Conservation (phyloP, 192 early-diverging fungal species). For the Umbelopsis sp. region DNA sequence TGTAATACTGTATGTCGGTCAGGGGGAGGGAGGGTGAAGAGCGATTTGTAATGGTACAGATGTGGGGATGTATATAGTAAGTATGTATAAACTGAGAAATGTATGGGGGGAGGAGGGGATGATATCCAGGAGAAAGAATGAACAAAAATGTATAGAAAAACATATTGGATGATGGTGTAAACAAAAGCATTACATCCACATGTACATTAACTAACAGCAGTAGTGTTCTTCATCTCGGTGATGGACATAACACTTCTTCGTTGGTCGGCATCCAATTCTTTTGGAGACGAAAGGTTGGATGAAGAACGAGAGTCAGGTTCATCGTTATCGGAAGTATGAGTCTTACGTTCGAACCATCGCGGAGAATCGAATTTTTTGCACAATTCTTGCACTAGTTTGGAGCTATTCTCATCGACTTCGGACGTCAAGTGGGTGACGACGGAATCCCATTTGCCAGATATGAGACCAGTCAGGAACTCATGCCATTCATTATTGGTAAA, state of each 20-base stretch:
- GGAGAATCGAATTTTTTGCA: slow-evolving; percentile 16
- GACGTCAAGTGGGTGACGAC: background rate
- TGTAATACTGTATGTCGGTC: no score
- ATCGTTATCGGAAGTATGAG: background rate
- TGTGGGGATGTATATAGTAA: background rate
- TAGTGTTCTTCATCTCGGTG: slow-evolving; percentile 5
- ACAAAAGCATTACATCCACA: background rate
- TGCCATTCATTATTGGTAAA: slow-evolving; percentile 44
- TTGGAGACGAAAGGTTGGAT: background rate
- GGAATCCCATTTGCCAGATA: slow-evolving; percentile 22
- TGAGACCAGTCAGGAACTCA: slow-evolving; percentile 31
- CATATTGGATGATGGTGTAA: background rate
- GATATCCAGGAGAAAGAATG: background rate
- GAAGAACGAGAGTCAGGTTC: background rate
- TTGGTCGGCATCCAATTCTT: background rate
- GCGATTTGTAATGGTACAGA: no score
- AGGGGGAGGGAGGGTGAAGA: no score
- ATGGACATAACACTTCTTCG: slow-evolving; percentile 10
- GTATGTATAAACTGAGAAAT: background rate
- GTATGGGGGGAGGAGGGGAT: background rate
- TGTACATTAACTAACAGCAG: background rate
- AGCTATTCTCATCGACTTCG: background rate
- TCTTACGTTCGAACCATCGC: background rate
- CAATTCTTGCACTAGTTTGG: background rate
- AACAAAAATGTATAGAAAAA: slow-evolving; percentile 2